phyloP scores from a whole-genome alignment of 257 asterid genomes.

The Voacanga thouarsii region DNA sequence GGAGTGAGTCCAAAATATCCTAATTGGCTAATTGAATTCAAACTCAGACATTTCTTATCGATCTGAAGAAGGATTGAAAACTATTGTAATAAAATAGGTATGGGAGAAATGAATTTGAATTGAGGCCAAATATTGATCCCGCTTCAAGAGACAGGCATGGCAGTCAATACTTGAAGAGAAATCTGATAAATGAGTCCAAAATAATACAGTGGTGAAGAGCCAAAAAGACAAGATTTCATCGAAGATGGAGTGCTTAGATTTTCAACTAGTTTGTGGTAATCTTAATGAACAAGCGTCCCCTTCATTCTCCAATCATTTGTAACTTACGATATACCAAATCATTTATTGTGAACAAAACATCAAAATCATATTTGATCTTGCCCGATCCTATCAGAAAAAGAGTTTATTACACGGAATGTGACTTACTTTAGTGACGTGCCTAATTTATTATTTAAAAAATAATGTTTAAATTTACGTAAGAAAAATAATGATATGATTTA shows the following conservation, averaged over 20 bases:
- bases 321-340: not conserved
- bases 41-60: no score
- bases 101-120: not conserved
- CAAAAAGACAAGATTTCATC: not conserved
- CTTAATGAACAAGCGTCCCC: slow-evolving; percentile 12
- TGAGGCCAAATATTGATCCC: not conserved
- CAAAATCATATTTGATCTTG: no score
- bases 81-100: not conserved
- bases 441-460: no score
- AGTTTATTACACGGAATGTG: no score
- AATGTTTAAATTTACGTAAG: no score
- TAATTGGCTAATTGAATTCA: no score
- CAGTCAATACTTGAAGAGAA: not conserved
- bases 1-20: no score
- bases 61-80: no score
- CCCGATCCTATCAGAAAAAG: no score
- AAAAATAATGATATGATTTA: no score
- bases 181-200: not conserved
- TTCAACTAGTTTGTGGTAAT: slow-evolving; percentile 13
- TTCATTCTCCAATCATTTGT: slow-evolving; percentile 16
- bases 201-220: not conserved
- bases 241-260: not conserved
- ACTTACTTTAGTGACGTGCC: no score
- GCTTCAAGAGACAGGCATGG: not conserved
- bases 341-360: not conserved